Evolutionary conservation across 176 grass and related monocot genomes (phyloP).

Genomic region (Triticum monococcum): DNA sequence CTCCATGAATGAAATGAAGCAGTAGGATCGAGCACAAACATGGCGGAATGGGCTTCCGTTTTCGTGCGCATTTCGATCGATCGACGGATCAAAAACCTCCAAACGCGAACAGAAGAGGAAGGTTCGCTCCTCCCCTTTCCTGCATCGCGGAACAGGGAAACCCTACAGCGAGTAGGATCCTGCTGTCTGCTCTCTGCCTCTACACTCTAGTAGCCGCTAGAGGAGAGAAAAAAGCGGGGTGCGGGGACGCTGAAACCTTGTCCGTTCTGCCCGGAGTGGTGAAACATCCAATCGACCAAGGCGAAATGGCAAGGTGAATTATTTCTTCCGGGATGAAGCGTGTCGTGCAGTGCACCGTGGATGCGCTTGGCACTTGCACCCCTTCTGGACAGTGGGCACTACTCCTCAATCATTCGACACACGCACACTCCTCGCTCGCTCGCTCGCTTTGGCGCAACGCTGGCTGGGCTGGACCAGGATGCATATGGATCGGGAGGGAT

Average conservation of each 20-base stretch:
- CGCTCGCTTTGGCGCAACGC: neutral
- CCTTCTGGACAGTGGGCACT: neutral
- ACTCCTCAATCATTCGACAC: neutral
- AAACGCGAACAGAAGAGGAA: constrained; percentile 19
- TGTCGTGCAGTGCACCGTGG: neutral
- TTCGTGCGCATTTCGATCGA: constrained; percentile 7
- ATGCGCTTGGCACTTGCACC: no score
- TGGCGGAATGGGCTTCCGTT: constrained; percentile 21
- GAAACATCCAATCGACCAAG: neutral
- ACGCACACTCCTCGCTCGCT: neutral
- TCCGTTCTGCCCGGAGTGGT: neutral
- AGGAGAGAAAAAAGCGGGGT: neutral
- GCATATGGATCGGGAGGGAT: neutral
- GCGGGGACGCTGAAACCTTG: neutral
- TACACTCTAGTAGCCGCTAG: no score
- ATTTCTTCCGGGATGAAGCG: neutral
- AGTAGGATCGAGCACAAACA: constrained; percentile 6
- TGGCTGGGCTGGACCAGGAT: constrained; percentile 7
- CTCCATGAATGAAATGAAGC: neutral
- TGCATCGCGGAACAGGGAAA: neutral
- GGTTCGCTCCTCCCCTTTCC: neutral
- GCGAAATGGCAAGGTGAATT: neutral
- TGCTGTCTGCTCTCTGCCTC: neutral
- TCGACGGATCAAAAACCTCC: neutral
- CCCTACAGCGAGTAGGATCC: neutral